Base-by-base conservation (phyloP, 2,329 filamentous ascomycete genomes). In the Pseudocercospora crystallina region DNA sequence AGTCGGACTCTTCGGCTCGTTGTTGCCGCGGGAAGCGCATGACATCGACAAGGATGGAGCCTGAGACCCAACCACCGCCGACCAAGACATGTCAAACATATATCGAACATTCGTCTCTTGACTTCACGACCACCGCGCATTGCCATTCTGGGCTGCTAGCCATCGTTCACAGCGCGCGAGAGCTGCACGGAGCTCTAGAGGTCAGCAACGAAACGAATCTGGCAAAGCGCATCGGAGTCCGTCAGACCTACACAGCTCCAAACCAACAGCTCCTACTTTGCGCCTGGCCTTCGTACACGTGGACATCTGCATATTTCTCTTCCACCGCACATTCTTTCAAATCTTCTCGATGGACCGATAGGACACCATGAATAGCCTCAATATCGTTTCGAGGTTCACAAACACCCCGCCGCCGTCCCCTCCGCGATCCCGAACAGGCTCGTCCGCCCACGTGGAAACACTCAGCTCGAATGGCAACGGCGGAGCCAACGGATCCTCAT, bases 321-420 rank as follows among this genome's bases (percentile, higher is more conserved):
- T 26, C 20, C 20, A 26, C 20, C 20, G 20, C 14, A 30, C 38
- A 20, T 29, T 35, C 26, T 17, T 38, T 20, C n/a, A 40, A 13
- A 17, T 30, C n/a, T n/a, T 26, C 45, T 46, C 50, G 38, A 58
- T 58, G 56, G 56, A 50, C 47, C 43, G 32, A 43, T 41, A 32
- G 40, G 26, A 12, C 20, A 88, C 80, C 75, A 96, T 96, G 92
- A 96, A 96, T 84, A 95, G 91, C 66, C 80, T 96, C 78, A 95
- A 94, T 76, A 89, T 96, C 71, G 83, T 96, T 71, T 94, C 90
- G 67, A 84, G 89, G 70, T 81, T 84, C 67, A 80, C 81, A 67
- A 77, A 76, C 67, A 78, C 80, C 58, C 76, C 80, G 59, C 73
- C 73, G 53, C 69, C 78, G 46, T 71, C 69, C 47, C 74, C 75